Base-by-base conservation (phyloP, 805 yeast species). In the Saccharomycopsis malanga region DNA sequence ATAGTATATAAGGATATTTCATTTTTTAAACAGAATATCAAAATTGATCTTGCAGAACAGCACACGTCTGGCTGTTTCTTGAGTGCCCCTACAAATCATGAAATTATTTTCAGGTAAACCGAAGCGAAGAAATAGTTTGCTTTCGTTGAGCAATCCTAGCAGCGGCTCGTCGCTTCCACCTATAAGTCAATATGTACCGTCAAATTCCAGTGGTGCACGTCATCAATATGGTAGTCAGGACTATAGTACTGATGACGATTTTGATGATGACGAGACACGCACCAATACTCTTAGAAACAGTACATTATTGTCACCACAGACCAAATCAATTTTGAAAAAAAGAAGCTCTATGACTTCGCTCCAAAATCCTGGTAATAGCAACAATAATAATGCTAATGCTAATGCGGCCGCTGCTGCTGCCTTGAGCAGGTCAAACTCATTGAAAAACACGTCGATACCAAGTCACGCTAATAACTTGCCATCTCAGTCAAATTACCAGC, bases 391-490 rank as follows among this genome's bases (percentile, higher is more conserved):
- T n/a, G 2, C 24, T 21, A 44, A 35, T n/a, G 47, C 52, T 14
- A 43, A 32, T 42, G 45, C 49, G n/a, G 54, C 54, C 1, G 54
- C 52, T 4, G 52, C 54, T 2, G 54, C 52, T 10, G 54, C 54
- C 2, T 30, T 51, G 34, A 44, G 44, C 27, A 48, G 45, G 32
- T 45, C 54, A 24, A 36, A 35, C n/a, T 39, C 46, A 15, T 38
- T 42, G 18, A 42, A 20, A 39, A 37, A 27, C 23, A 12, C 23
- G 14, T 14, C 21, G 14, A 12, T 9, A 22, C 24, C 37, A 27
- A 27, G 30, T 27, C 30, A 27, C 10, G 12, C 30, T 27, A n/a
- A n/a, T n/a, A n/a, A n/a, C n/a, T n/a, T n/a, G n/a, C n/a, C n/a
- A n/a, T n/a, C n/a, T n/a, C n/a, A n/a, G n/a, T n/a, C n/a, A n/a